Evolutionary conservation across 371 early-diverging fungal species (phyloP).

Genomic region (Mucor irregularis): DNA sequence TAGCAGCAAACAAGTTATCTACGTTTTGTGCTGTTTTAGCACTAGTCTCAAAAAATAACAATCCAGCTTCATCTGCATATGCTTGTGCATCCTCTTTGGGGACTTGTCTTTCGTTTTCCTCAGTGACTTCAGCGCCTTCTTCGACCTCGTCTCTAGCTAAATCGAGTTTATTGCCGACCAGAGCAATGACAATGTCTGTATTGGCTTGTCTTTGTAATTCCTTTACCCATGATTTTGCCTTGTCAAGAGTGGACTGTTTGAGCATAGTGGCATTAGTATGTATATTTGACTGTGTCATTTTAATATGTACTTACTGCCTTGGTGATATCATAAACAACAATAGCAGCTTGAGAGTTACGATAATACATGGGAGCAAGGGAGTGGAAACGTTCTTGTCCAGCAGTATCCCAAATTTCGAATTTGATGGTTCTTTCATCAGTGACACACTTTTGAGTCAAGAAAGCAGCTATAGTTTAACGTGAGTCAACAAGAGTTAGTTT

Average conservation of each 20-base stretch:
- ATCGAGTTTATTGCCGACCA: constrained; percentile 96
- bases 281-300: not conserved
- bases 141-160: constrained; percentile 38
- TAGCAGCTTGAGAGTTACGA: constrained; percentile 94
- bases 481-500: not conserved
- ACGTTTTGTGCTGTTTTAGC: constrained; percentile 89
- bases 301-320: constrained; percentile 64
- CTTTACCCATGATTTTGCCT: constrained; percentile 99
- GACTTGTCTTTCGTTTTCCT: constrained; percentile 62
- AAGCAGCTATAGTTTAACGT: constrained; percentile 60
- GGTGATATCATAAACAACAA: constrained; percentile 95
- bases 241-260: constrained; percentile 92
- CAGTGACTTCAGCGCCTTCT: constrained; percentile 51
- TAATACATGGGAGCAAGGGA: constrained; percentile 99
- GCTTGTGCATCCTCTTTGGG: constrained; percentile 74
- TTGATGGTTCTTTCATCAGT: constrained; percentile 71
- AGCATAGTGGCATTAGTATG: not conserved
- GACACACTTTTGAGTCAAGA: constrained; percentile 71
- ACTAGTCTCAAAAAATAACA: constrained; percentile 85
- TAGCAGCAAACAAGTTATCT: constrained; percentile 74
- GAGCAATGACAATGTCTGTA: constrained; percentile 92
- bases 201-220: constrained; percentile 96
- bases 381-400: constrained; percentile 88
- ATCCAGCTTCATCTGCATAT: constrained; percentile 77
- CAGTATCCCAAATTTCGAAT: constrained; percentile 95